Evolutionary conservation across 805 yeast genomes (phyloP).

Genomic region (Cyberlindnera saturnus): DNA sequence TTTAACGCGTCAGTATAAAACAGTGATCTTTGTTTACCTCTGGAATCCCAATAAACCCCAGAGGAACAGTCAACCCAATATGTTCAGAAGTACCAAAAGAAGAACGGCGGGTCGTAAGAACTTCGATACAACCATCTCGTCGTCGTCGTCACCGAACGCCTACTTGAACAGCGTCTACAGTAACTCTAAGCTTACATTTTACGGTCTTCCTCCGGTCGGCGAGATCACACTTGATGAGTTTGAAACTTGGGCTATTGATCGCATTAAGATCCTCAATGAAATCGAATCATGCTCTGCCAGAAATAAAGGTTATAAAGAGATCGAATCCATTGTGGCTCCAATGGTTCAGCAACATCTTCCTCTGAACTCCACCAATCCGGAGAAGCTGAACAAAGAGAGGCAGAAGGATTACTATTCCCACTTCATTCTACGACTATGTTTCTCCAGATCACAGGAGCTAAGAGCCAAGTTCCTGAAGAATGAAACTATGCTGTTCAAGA

Average conservation of each 20-base stretch:
- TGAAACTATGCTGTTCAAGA: slow-evolving; percentile 67
- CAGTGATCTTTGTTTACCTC: neutral
- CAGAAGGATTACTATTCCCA: slow-evolving; percentile 91
- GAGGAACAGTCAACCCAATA: slow-evolving; percentile 15
- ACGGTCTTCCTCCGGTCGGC: slow-evolving; percentile 67
- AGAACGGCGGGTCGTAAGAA: slow-evolving; percentile 69
- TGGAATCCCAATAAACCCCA: neutral
- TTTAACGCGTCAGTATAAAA: neutral
- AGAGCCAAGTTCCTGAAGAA: slow-evolving; percentile 72
- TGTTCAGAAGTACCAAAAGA: slow-evolving; percentile 73
- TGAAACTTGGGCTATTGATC: slow-evolving; percentile 92
- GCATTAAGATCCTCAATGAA: slow-evolving; percentile 77
- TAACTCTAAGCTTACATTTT: slow-evolving; percentile 65
- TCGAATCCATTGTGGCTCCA: slow-evolving; percentile 60
- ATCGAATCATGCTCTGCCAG: slow-evolving; percentile 71
- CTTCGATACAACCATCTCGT: slow-evolving; percentile 37
- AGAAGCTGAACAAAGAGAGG: slow-evolving; percentile 40
- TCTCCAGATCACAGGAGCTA: slow-evolving; percentile 80
- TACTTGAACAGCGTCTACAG: slow-evolving; percentile 35
- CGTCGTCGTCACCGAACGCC: slow-evolving; percentile 27
- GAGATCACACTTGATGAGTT: slow-evolving; percentile 91
- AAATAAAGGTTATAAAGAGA: slow-evolving; percentile 57
- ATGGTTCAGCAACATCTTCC: slow-evolving; percentile 62
- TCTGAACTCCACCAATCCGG: slow-evolving; percentile 33
- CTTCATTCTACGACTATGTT: slow-evolving; percentile 80